Evolutionary conservation across 2,329 filamentous ascomycete species (phyloP), one percentile per base, ranked within the genome.

Genomic region (Aspergillus arachidicola): DNA sequence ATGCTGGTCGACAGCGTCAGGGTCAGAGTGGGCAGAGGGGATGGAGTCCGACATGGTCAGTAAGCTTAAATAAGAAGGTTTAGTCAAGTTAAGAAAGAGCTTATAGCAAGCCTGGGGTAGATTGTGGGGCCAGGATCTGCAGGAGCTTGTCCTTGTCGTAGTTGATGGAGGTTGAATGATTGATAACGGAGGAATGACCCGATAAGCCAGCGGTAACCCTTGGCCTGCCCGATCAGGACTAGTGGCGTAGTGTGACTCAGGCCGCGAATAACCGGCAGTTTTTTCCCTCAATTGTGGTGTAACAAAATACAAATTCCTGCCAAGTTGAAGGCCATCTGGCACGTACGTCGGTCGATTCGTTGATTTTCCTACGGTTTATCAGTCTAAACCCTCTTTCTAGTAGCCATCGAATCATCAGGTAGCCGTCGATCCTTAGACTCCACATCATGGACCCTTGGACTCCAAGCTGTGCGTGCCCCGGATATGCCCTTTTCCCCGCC

Each of bases 21-120:
- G 72, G 53, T 76, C 77, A 36, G 75, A 69, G 38, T 74, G 71
- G 34, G 77, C 76, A 26, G 81, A 76, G 30, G 79, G 76, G 57
- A 81, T 76, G 11, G 78, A 72, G 66, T 83, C 80, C 26, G 80
- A 78, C 80, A 82, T 82, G 30, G 51, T 72, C 26, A 46, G 48
- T 51, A 12, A n/a, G 14, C 14, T 50, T 28, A 28, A 19, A 3
- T 28, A 14, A 14, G 12, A 14, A 23, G 45, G 21, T 10, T 50
- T 30, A 16, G 46, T 50, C 26, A 7, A 16, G 23, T 48, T 12
- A 14, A 14, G 4, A 28, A 21, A 50, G 26, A 32, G 46, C 46
- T 50, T 32, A 50, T 50, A 19, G 30, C 10, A 10, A 50, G 14
- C 7, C 46, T 50, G 30, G 46, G 26, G 46, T 50, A 26, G 21